Base-by-base conservation (phyloP, 306 rosid species). In the Fagus sylvatica region DNA sequence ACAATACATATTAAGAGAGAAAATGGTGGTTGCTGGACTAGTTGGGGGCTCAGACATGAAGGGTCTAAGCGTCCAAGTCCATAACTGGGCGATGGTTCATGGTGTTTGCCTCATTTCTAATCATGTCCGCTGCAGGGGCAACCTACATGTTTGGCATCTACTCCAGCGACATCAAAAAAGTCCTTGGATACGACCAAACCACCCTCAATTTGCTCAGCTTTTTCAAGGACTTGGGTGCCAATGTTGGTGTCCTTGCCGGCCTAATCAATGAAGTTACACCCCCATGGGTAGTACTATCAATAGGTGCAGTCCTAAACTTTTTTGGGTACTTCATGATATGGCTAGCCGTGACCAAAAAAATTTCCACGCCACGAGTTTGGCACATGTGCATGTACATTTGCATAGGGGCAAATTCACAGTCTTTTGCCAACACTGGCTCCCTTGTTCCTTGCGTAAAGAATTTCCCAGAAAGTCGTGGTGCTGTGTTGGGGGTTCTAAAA, bases 281-380 rank as follows among this genome's bases (percentile, higher is more conserved):
- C 10, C 76, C 76, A 1, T 88, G 89, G 89, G 88, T 86, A 73
- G 91, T 88, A 15, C 49, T 88, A 36, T 15, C 79, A 48, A 72
- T 83, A 32, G 90, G 92, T 1, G 84, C 88, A 1, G 73, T 76
- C 59, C 76, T 88, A 48, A 88, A 86, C 71, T 88, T 88, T 62
- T 71, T 86, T 36, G 92, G 92, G 7, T 88, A 88, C 78, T 82
- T 88, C 73, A 88, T 86, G 92, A 86, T 88, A 0, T 88, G 90
- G 92, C 64, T 88, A 1, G 75, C 86, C 7, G 92, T 88, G 30
- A 84, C 90, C 10, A 9, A 70, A 6, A 81, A 49, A 49, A 74
- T 88, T 34, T 76, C 84, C 1, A 80, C 19, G 4, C 89, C 92
- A 34, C 41, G 73, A 22, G 85, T 88, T 3, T 88, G 90, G 92